These are phyloP conservation scores for Fusarium drepaniforme DNA, from an alignment of 2,329 filamentous ascomycete genomes.

Conservation along the genomic window DNA sequence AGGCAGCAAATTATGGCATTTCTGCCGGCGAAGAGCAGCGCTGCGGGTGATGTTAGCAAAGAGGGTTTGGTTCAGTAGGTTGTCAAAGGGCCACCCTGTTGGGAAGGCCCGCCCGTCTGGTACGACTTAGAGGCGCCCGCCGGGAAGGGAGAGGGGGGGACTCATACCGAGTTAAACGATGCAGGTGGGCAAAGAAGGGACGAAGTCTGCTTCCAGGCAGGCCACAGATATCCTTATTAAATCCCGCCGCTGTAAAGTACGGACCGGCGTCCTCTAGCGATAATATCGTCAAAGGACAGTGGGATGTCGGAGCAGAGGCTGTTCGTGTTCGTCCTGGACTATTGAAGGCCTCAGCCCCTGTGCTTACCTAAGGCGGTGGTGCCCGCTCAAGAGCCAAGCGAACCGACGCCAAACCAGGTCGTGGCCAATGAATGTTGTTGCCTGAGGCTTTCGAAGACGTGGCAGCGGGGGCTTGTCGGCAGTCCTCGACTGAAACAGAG, in stretches of 20 bases:
- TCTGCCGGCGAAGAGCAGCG: constrained; percentile 42
- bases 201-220: constrained; percentile 56
- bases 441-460: constrained; percentile 36
- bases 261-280: constrained; percentile 46
- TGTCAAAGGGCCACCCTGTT: constrained; percentile 17
- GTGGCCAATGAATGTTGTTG: constrained; percentile 28
- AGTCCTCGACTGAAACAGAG: neutral
- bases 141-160: constrained; percentile 13
- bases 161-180: constrained; percentile 46
- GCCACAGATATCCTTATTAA: constrained; percentile 45
- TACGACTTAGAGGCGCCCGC: constrained; percentile 30
- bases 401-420: constrained; percentile 18
- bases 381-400: constrained; percentile 21
- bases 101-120: constrained; percentile 20
- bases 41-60: constrained; percentile 39
- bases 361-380: constrained; percentile 41
- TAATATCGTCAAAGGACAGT: constrained; percentile 38
- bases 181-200: constrained; percentile 47
- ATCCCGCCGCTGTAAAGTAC: constrained; percentile 45
- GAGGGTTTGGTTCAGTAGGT: neutral
- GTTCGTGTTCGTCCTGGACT: constrained; percentile 35
- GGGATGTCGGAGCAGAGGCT: constrained; percentile 38
- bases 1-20: constrained; percentile 49
- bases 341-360: constrained; percentile 42
- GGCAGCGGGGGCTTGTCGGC: constrained; percentile 3